Conservation (phyloP, 2,329 filamentous ascomycete species). For the Ilyonectria mors-panacis region DNA sequence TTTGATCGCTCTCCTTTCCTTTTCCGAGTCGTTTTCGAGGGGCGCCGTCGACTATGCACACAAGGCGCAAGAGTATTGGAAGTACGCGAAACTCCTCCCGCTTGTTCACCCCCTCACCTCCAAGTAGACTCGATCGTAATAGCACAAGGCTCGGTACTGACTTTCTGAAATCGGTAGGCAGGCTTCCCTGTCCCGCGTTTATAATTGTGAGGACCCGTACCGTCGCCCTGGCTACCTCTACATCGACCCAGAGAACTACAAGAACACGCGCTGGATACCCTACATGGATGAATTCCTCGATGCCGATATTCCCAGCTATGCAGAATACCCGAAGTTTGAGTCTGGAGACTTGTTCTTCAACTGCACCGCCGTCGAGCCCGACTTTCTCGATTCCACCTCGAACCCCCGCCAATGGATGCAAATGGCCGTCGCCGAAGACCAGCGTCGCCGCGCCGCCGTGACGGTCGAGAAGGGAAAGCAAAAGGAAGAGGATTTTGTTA, state of each 20-base stretch:
- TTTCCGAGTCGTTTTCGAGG: neutral
- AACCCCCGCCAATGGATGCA: constrained; percentile 38
- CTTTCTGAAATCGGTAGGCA: neutral
- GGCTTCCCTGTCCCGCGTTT: neutral
- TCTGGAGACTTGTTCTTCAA: constrained; percentile 78
- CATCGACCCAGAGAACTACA: constrained; percentile 75
- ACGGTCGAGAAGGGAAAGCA: neutral
- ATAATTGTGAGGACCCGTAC: constrained; percentile 39
- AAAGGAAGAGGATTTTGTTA: constrained; percentile 17
- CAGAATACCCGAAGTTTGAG: constrained; percentile 59
- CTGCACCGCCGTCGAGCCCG: constrained; percentile 64
- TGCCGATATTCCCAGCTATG: constrained; percentile 63
- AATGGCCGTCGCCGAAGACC: constrained; percentile 31
- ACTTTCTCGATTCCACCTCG: constrained; percentile 28
- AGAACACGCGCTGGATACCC: constrained; percentile 60
- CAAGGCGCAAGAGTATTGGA: neutral
- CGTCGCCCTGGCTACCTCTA: constrained; percentile 70
- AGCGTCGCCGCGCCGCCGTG: constrained; percentile 31
- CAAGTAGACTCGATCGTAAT: neutral
- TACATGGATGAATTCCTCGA: constrained; percentile 68
- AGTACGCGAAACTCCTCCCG: neutral
- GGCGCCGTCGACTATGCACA: neutral
- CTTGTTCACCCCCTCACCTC: neutral
- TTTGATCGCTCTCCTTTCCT: neutral
- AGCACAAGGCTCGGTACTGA: neutral